Percentiles rank a stretch among this genome's conserved stretches.
These are phyloP conservation scores for Rubia balearica DNA, from an alignment of 305 asterid genomes.

Conservation along the genomic window DNA sequence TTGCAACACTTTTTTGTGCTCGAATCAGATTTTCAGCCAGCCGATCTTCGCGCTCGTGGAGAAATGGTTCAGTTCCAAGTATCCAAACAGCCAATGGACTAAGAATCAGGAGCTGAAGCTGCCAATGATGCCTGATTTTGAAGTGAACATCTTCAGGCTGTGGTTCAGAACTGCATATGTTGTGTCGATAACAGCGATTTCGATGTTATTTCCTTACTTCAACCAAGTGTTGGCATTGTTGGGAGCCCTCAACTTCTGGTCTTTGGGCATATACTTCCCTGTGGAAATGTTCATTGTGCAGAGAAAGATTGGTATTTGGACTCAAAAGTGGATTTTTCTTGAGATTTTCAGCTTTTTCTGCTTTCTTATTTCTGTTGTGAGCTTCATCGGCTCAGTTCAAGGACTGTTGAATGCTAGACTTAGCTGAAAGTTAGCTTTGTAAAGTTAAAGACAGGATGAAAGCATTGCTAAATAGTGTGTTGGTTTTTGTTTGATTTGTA, in stretches of 20 bases:
- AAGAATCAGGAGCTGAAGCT: conserved; percentile 28
- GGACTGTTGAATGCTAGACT: conserved; percentile 46
- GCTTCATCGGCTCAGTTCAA: conserved; percentile 47
- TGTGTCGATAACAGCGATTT: conserved; percentile 48
- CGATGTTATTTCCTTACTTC: conserved; percentile 62
- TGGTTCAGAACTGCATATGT: conserved; percentile 52
- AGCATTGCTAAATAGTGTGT: too few species aligned
- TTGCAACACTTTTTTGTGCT: too few species aligned
- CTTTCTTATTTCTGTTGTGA: conserved; percentile 30
- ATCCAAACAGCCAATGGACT: conserved; percentile 22
- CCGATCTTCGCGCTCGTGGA: conserved; percentile 50
- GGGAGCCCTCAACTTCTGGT: conserved; percentile 72
- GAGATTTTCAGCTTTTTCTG: conserved; percentile 39
- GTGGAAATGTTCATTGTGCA: conserved; percentile 58
- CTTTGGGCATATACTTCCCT: conserved; percentile 60
- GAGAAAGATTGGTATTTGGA: conserved; percentile 42
- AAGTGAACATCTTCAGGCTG: conserved; percentile 44
- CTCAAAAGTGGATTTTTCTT: conserved; percentile 47
- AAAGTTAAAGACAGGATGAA: background rate
- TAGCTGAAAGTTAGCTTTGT: conserved; percentile 20
- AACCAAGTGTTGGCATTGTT: conserved; percentile 60
- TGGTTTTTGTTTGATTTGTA: background rate
- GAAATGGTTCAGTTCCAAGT: conserved; percentile 29
- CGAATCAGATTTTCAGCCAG: conserved; percentile 45
- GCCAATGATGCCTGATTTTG: conserved; percentile 33